Conservation (phyloP, 129 eudicot genomes). For the Chrysanthemum seticuspe region DNA sequence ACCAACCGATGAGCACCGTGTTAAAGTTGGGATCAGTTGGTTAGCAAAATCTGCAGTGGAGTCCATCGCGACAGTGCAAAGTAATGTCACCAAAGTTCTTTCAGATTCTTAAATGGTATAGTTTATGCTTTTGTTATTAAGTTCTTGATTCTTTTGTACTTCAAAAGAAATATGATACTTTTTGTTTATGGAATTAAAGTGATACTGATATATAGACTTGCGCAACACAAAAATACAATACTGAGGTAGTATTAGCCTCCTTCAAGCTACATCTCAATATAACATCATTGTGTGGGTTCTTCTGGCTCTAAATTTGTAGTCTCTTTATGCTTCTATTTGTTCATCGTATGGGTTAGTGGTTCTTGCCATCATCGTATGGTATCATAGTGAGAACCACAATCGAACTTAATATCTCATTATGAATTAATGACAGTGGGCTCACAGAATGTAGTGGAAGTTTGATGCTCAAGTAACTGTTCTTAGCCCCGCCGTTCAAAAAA, state of each 20-base stretch:
- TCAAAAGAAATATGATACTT: constrained; percentile 10
- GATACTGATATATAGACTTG: neutral
- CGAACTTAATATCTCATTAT: too few relatives aligned
- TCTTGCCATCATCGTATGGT: neutral
- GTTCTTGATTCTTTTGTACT: neutral
- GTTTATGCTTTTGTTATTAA: neutral
- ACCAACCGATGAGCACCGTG: constrained; percentile 88
- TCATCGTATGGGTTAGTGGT: too few relatives aligned
- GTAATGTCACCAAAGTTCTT: constrained; percentile 59
- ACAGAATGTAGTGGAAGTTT: too few relatives aligned
- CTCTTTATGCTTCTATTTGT: neutral
- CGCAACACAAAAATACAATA: neutral
- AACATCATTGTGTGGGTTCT: neutral
- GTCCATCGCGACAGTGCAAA: constrained; percentile 68
- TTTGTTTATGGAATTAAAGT: constrained; percentile 17
- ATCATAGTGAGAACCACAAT: too few relatives aligned
- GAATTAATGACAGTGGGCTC: too few relatives aligned
- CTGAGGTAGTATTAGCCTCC: neutral
- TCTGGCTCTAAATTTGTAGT: neutral
- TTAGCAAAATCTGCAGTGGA: constrained; percentile 80
- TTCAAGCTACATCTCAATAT: neutral
- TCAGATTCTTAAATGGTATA: constrained; percentile 37
- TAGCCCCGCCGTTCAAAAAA: too few relatives aligned
- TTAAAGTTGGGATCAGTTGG: constrained; percentile 97
- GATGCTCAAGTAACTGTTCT: too few relatives aligned